A percentile compares a stretch with the other conserved stretches of the same genome.
Evolutionary conservation across 2,329 filamentous ascomycete genomes (phyloP).

Genomic region (Geosmithia flava): DNA sequence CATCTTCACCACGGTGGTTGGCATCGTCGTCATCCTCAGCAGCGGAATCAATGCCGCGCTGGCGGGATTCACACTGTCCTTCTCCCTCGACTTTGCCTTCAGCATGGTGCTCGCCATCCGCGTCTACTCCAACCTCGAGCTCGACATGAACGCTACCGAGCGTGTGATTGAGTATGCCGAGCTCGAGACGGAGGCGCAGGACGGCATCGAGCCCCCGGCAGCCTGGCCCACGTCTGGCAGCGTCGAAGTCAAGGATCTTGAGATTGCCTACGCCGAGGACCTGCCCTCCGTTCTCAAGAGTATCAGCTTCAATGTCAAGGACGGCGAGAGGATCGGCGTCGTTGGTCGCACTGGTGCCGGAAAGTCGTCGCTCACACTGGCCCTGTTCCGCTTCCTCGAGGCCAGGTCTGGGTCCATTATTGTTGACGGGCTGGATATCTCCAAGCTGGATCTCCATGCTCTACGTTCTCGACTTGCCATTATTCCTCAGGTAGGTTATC

Average conservation of each 20-base stretch:
- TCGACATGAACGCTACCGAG: constrained; percentile 71
- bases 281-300: constrained; percentile 59
- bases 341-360: constrained; percentile 69
- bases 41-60: constrained; percentile 53
- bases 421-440: constrained; percentile 66
- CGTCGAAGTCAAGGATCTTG: constrained; percentile 61
- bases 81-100: constrained; percentile 56
- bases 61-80: constrained; percentile 64
- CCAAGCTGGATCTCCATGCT: constrained; percentile 56
- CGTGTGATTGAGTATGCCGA: constrained; percentile 64
- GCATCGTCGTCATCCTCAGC: constrained; percentile 49
- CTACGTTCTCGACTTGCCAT: constrained; percentile 66
- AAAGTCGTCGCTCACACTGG: constrained; percentile 64
- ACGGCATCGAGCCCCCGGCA: constrained; percentile 48
- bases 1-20: constrained; percentile 53
- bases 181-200: constrained; percentile 53
- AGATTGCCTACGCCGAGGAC: constrained; percentile 59
- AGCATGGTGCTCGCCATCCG: constrained; percentile 55
- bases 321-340: constrained; percentile 61
- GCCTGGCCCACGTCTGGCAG: constrained; percentile 65
- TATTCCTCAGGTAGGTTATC: constrained; percentile 46
- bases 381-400: constrained; percentile 68
- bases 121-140: constrained; percentile 57
- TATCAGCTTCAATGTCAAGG: constrained; percentile 52
- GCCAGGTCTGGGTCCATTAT: constrained; percentile 50